Evolutionary conservation across 2,329 filamentous ascomycete species (phyloP).

Genomic region (Dothideomycetes sp.): DNA sequence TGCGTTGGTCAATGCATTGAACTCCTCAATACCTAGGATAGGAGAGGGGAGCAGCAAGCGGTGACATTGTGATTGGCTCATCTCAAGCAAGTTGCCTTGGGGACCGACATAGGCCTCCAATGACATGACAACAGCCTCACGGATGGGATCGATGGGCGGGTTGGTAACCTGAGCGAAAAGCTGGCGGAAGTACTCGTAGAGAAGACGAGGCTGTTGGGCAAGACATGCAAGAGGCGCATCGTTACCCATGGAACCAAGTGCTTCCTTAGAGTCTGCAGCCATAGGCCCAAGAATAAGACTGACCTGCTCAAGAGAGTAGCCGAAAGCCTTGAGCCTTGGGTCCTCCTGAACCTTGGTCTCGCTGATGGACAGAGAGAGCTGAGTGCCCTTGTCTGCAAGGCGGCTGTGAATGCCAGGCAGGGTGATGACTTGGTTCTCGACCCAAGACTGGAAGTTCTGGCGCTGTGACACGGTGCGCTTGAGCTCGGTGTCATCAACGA

Average conservation of each 20-base stretch:
- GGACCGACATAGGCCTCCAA: conserved; percentile 92
- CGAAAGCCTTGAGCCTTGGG: conserved; percentile 72
- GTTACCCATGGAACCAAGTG: conserved; percentile 94
- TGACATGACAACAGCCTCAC: conserved; percentile 97
- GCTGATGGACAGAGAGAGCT: conserved; percentile 58
- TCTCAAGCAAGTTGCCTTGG: conserved; percentile 88
- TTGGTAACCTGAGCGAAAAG: conserved; percentile 97
- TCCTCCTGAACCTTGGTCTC: conserved; percentile 69
- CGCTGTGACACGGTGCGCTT: conserved; percentile 81
- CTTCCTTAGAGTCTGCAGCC: conserved; percentile 95
- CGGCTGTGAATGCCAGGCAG: conserved; percentile 63
- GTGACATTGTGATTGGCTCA: conserved; percentile 81
- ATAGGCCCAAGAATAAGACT: conserved; percentile 85
- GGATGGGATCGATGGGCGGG: conserved; percentile 91
- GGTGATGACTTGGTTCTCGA: conserved; percentile 74
- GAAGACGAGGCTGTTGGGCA: conserved; percentile 74
- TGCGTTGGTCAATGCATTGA: conserved; percentile 77
- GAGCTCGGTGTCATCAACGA: conserved; percentile 87
- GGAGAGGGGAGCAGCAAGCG: conserved; percentile 79
- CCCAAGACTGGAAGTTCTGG: conserved; percentile 79
- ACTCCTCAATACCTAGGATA: conserved; percentile 79
- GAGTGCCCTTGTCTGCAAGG: conserved; percentile 45
- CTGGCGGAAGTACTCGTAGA: conserved; percentile 96
- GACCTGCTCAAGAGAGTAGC: conserved; percentile 92
- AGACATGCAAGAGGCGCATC: conserved; percentile 87